Percentiles rank a stretch among this genome's conserved stretches.
These are phyloP conservation scores for Myxozyma neotropica DNA, from an alignment of 805 yeast genomes.

Conservation along the genomic window DNA sequence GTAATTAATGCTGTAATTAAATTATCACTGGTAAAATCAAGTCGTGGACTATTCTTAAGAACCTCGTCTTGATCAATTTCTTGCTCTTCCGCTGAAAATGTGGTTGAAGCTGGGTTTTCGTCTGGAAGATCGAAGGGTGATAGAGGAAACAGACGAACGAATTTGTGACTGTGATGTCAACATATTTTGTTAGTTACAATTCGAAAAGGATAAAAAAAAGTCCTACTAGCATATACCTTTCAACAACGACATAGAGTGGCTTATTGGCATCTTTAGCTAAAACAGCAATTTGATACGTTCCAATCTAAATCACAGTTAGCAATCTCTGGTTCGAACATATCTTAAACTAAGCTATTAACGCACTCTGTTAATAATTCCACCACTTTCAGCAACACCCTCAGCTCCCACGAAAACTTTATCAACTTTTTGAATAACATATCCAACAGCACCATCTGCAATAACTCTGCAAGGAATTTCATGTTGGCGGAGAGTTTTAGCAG, in stretches of 20 bases:
- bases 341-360: not conserved
- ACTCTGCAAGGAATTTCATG: conserved; percentile 83
- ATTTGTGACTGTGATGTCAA: conserved; percentile 65
- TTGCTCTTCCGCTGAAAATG: conserved; percentile 31
- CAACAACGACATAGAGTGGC: conserved; percentile 93
- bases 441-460: conserved; percentile 91
- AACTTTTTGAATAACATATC: conserved; percentile 77
- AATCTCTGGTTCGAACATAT: too few species aligned
- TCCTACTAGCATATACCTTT: conserved; percentile 44
- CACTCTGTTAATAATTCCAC: conserved; percentile 90
- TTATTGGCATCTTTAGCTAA: conserved; percentile 86
- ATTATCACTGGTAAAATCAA: conserved; percentile 96
- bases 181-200: not conserved
- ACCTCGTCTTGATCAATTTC: conserved; percentile 39
- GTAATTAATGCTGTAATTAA: conserved; percentile 94
- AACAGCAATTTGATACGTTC: conserved; percentile 93
- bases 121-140: conserved; percentile 88
- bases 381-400: conserved; percentile 98
- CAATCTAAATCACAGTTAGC: conserved; percentile 48
- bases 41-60: conserved; percentile 52
- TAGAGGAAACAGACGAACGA: conserved; percentile 92
- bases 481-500: conserved; percentile 67
- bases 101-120: conserved; percentile 33
- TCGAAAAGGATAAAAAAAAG: not conserved
- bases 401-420: conserved; percentile 97